Evolutionary conservation across 306 rosid genomes (phyloP), one percentile per base, ranked within the genome.

Genomic region (Dryas alaskensis): DNA sequence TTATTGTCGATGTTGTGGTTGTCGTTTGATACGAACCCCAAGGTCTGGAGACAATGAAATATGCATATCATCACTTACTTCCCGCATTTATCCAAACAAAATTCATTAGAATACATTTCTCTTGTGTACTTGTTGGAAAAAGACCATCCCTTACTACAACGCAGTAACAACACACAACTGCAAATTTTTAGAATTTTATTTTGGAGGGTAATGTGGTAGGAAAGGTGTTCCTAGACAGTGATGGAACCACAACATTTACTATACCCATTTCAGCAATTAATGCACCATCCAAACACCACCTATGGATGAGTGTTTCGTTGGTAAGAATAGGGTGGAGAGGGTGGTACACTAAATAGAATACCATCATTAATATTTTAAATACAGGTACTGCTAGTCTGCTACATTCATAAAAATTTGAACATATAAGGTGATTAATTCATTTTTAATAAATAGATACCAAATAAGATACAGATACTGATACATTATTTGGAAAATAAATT

Each of bases 111-210:
- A 72, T 53, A 50, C 72, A 44, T 57, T 76, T 53, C 82, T 77
- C 75, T 79, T 73, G 76, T 80, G 80, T 78, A 42, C 82, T 53
- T 77, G 81, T 75, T 84, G 84, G 81, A 79, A 69, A 84, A 84
- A 77, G 73, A 73, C 65, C 74, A 65, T 72, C 62, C 81, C 57
- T 70, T 75, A 57, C 57, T 57, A 60, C 76, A 73, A 76, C 4
- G 70, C 81, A 76, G 84, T 66, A 75, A 73, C 81, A 50, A 70
- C 72, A 69, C 69, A 47, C 69, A 59, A 59, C 53, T 76, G 61
- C 58, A 6, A 17, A 13, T 12, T 14, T 16, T 69, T 16, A 6
- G 47, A 4, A 14, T 27, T 59, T 37, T 19, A 8, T 59, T 17
- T 49, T 13, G 65, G 45, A 54, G 61, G 7, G 10, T 7, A 40